Conservation (phyloP, 1,284 basidiomycete species). For the Puccinia horiana region DNA sequence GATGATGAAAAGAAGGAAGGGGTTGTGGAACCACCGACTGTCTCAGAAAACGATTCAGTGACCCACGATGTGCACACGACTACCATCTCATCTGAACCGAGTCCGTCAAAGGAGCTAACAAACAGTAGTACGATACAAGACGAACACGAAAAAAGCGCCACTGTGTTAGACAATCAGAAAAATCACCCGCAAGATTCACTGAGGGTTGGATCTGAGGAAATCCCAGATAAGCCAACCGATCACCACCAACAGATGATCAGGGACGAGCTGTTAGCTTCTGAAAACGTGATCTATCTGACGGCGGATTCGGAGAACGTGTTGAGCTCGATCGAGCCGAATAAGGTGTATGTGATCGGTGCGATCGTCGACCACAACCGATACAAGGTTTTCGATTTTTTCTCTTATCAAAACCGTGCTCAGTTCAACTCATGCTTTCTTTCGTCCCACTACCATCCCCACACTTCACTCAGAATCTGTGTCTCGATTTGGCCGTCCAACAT, state of each 20-base stretch:
- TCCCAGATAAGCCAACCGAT: not conserved
- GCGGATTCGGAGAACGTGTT: constrained; percentile 89
- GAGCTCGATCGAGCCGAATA: constrained; percentile 69
- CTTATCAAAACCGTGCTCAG: not conserved
- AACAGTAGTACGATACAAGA: not conserved
- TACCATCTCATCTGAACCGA: too few relatives aligned
- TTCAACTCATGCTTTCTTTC: not conserved
- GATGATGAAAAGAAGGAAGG: too few relatives aligned
- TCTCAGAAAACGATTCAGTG: too few relatives aligned
- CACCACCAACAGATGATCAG: constrained; percentile 58
- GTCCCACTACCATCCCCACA: not conserved
- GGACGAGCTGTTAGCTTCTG: too few relatives aligned
- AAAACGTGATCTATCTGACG: constrained; percentile 79
- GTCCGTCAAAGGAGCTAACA: too few relatives aligned
- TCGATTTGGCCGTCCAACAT: constrained; percentile 76
- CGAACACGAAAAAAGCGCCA: not conserved
- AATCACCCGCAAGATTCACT: too few relatives aligned
- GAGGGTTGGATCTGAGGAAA: constrained; percentile 46
- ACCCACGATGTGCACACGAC: too few relatives aligned
- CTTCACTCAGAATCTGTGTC: constrained; percentile 74
- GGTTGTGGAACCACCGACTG: too few relatives aligned
- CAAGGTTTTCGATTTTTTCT: constrained; percentile 66
- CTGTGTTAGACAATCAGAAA: too few relatives aligned
- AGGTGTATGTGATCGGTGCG: constrained; percentile 93
- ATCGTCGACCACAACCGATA: constrained; percentile 95